These are phyloP conservation scores for Colletotrichum sp. DNA, from an alignment of 2,329 filamentous ascomycete species.

Conservation along the genomic window DNA sequence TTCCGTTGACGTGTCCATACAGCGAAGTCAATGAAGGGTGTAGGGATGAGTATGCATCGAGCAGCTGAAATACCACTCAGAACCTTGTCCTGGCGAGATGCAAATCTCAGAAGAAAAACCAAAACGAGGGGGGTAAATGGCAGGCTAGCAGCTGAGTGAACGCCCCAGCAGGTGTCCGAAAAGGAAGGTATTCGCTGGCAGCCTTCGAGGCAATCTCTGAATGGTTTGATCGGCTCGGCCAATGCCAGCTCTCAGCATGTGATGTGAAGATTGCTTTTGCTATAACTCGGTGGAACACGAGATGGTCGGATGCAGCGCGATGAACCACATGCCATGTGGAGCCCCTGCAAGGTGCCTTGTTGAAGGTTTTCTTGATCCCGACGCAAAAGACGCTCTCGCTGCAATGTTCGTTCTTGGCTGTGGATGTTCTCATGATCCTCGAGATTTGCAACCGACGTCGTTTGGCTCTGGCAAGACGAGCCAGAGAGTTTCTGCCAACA, in stretches of 20 bases:
- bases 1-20: not conserved
- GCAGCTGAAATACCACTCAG: not conserved
- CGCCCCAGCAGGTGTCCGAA: not conserved
- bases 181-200: not conserved
- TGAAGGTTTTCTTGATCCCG: not conserved
- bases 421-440: not conserved
- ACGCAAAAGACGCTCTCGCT: not conserved
- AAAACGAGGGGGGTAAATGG: not conserved
- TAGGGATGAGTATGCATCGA: not conserved
- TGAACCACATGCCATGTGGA: not conserved
- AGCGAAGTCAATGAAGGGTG: not conserved
- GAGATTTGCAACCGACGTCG: not conserved
- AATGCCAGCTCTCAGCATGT: not conserved
- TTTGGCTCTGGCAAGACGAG: not conserved
- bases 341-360: not conserved
- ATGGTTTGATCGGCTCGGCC: not conserved
- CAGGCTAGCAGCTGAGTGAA: not conserved
- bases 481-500: not conserved
- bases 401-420: not conserved
- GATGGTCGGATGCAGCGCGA: not conserved
- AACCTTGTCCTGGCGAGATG: not conserved
- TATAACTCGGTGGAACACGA: not conserved
- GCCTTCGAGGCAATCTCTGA: not conserved
- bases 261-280: not conserved
- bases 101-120: not conserved